Conservation (phyloP, 495 filamentous ascomycete species). For the Penicillium maclennaniae region DNA sequence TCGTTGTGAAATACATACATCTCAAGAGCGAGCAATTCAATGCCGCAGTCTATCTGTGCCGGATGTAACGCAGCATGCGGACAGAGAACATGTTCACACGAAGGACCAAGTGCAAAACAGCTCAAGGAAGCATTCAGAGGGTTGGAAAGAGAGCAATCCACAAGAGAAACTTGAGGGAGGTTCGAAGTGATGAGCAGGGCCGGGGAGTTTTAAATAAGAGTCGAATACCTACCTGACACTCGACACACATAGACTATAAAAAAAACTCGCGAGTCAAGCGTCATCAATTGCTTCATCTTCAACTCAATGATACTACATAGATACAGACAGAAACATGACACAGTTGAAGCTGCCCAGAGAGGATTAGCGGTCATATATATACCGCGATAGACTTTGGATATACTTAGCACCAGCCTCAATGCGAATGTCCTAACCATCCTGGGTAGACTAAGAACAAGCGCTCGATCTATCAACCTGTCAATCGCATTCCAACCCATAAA, state of each 20-base stretch:
- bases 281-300: too few species aligned
- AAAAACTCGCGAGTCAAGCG: too few species aligned
- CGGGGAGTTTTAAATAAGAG: too few species aligned
- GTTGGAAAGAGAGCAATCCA: not conserved
- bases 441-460: not conserved
- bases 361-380: not conserved
- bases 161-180: too few species aligned
- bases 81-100: conserved; percentile 18
- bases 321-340: too few species aligned
- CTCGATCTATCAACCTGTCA: not conserved
- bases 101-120: not conserved
- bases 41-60: conserved; percentile 9
- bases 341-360: not conserved
- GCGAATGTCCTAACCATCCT: not conserved
- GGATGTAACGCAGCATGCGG: conserved; percentile 10
- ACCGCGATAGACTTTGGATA: not conserved
- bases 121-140: too few species aligned
- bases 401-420: not conserved
- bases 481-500: not conserved
- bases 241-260: too few species aligned
- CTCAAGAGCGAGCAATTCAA: not conserved
- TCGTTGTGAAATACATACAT: not conserved
- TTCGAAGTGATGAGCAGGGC: too few species aligned
- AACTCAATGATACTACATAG: too few species aligned
- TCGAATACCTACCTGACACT: too few species aligned